Conservation (phyloP, 2,329 filamentous ascomycete genomes). For the Akanthomyces uredinophilus region DNA sequence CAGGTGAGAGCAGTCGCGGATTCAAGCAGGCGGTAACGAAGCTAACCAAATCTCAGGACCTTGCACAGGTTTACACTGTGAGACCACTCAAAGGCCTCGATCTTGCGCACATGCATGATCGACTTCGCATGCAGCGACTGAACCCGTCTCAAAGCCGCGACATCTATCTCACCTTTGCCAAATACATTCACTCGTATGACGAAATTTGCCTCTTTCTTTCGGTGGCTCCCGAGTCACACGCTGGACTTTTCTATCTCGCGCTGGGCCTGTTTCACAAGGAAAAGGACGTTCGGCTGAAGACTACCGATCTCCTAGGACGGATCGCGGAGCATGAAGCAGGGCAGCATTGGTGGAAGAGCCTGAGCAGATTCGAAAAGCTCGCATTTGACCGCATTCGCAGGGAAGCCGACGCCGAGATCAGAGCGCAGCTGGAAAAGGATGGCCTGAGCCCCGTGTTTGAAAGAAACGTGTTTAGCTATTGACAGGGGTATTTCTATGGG, state of each 20-base stretch:
- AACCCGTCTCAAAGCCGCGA: constrained; percentile 70
- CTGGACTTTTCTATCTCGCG: constrained; percentile 84
- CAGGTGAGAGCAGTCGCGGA: constrained; percentile 49
- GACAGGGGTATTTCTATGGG: background rate
- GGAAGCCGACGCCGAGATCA: constrained; percentile 52
- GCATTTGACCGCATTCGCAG: constrained; percentile 76
- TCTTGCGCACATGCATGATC: constrained; percentile 87
- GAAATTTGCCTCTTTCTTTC: constrained; percentile 80
- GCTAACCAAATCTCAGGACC: constrained; percentile 44
- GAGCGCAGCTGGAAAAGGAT: constrained; percentile 41
- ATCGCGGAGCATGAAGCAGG: constrained; percentile 85
- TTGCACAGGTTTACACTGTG: constrained; percentile 58
- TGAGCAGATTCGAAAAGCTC: constrained; percentile 84
- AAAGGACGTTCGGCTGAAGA: constrained; percentile 68
- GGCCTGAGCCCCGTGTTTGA: constrained; percentile 37
- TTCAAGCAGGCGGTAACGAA: constrained; percentile 10
- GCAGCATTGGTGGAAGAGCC: constrained; percentile 81
- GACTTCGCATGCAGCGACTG: constrained; percentile 75
- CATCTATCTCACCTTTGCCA: constrained; percentile 76
- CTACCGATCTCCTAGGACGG: constrained; percentile 74
- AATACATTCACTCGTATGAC: constrained; percentile 72
- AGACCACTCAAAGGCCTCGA: constrained; percentile 76
- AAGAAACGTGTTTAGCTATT: constrained; percentile 22
- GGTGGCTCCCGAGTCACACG: constrained; percentile 78
- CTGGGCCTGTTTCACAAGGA: constrained; percentile 90